These are phyloP conservation scores for Bryopsis sp. DNA, from an alignment of 139 green algal species.

Conservation along the genomic window DNA sequence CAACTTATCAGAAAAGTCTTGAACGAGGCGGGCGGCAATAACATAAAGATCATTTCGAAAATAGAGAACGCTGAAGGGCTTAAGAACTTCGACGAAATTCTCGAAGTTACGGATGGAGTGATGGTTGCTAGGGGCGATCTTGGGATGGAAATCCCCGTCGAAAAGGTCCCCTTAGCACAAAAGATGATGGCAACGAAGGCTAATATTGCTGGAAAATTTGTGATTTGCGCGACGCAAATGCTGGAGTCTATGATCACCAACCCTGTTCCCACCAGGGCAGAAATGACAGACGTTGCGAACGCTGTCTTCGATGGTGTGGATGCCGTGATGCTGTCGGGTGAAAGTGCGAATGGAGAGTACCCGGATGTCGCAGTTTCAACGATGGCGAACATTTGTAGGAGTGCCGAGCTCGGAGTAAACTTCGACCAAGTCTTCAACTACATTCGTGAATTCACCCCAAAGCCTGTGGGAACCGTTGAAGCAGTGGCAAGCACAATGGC, in stretches of 20 bases:
- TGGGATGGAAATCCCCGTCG: constrained; percentile 56
- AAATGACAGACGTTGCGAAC: constrained; percentile 86
- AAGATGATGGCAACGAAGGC: constrained; percentile 64
- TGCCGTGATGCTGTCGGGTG: constrained; percentile 51
- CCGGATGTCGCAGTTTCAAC: constrained; percentile 33
- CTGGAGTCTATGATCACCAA: constrained; percentile 56
- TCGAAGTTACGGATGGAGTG: constrained; percentile 56
- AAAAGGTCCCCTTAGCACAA: constrained; percentile 51
- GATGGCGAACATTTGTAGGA: constrained; percentile 42
- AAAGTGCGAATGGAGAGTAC: constrained; percentile 43
- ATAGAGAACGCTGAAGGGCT: constrained; percentile 52
- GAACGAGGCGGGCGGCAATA: constrained; percentile 35
- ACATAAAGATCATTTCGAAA: constrained; percentile 53
- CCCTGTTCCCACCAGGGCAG: constrained; percentile 60
- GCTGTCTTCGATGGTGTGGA: constrained; percentile 71
- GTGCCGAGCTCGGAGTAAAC: constrained; percentile 49
- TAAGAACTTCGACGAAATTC: constrained; percentile 46
- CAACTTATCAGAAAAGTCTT: constrained; percentile 27
- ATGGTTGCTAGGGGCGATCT: constrained; percentile 72
- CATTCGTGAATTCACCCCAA: constrained; percentile 52
- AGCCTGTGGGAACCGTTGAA: constrained; percentile 44
- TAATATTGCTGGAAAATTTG: constrained; percentile 59
- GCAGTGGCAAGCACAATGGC: constrained; percentile 32
- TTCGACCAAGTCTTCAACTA: constrained; percentile 42
- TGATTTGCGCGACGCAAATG: constrained; percentile 56